These are phyloP conservation scores for Tylopilus sp. DNA, from an alignment of 1,284 basidiomycete genomes.

Conservation along the genomic window DNA sequence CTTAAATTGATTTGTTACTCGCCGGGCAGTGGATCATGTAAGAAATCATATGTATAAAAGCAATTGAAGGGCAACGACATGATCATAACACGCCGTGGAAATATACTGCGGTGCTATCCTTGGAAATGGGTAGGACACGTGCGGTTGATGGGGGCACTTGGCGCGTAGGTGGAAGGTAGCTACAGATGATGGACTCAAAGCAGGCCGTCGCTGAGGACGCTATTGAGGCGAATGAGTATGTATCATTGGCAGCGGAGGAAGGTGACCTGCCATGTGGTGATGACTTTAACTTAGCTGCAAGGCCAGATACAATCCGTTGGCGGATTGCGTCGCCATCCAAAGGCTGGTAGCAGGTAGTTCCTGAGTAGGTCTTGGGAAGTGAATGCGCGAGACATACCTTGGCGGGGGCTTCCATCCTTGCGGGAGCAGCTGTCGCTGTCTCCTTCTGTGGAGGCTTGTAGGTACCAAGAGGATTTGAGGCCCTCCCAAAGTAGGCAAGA, in stretches of 20 bases:
- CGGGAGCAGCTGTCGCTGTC: slow-evolving; percentile 31
- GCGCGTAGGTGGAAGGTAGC: slow-evolving; percentile 49
- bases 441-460: slow-evolving; percentile 46
- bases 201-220: slow-evolving; percentile 41
- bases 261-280: slow-evolving; percentile 44
- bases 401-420: slow-evolving; percentile 32
- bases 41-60: slow-evolving; percentile 19
- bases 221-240: slow-evolving; percentile 20
- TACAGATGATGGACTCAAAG: slow-evolving; percentile 67
- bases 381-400: slow-evolving; percentile 7
- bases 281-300: slow-evolving; percentile 59
- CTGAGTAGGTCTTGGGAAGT: slow-evolving; percentile 38
- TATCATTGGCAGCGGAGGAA: not conserved
- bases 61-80: not conserved
- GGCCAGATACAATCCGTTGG: slow-evolving; percentile 63
- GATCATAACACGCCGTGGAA: slow-evolving; percentile 45
- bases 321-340: slow-evolving; percentile 69
- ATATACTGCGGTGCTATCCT: slow-evolving; percentile 30
- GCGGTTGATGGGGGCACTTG: slow-evolving; percentile 18
- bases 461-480: slow-evolving; percentile 73
- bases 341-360: slow-evolving; percentile 33
- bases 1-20: slow-evolving; percentile 1
- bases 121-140: slow-evolving; percentile 8
- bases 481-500: slow-evolving; percentile 73
- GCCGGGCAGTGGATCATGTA: not conserved